A percentile compares a stretch with the other conserved stretches of the same genome.
Conservation (phyloP, 164 flowering plant species). For the Kingdonia uniflora region DNA sequence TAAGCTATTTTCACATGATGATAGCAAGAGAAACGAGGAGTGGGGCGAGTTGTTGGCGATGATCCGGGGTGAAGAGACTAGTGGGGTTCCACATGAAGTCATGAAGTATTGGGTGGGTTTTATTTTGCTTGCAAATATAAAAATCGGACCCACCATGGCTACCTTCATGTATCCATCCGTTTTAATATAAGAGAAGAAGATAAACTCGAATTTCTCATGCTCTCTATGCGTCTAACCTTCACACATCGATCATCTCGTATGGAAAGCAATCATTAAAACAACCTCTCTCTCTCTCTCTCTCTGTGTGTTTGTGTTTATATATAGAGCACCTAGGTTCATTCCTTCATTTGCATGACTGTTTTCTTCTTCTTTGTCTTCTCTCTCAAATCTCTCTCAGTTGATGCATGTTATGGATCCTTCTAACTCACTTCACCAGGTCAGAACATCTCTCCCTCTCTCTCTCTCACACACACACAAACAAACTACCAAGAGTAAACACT, state of each 20-base stretch:
- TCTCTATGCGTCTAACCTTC: constrained; percentile 48
- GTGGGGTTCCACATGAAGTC: too few species aligned
- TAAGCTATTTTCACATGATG: too few species aligned
- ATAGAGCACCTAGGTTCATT: background rate
- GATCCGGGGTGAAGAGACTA: too few species aligned
- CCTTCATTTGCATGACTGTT: constrained; percentile 4
- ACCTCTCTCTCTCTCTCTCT: constrained; percentile 1
- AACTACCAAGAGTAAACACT: too few species aligned
- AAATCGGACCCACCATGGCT: constrained; percentile 25
- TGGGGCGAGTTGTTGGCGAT: too few species aligned
- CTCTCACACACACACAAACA: too few species aligned
- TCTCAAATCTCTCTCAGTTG: background rate
- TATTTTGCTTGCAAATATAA: constrained; percentile 24
- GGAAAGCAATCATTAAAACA: constrained; percentile 17
- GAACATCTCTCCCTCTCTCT: background rate
- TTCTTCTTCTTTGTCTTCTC: background rate
- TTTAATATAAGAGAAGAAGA: background rate
- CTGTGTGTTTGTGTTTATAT: background rate
- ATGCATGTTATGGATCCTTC: constrained; percentile 22
- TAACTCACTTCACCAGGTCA: constrained; percentile 6
- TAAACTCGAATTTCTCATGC: constrained; percentile 27
- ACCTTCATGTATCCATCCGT: background rate
- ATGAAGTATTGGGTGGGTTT: too few species aligned
- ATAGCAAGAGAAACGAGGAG: too few species aligned
- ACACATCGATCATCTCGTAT: constrained; percentile 24